These are phyloP conservation scores for Neurospora sp. DNA, from an alignment of 495 filamentous ascomycete species.

Conservation along the genomic window DNA sequence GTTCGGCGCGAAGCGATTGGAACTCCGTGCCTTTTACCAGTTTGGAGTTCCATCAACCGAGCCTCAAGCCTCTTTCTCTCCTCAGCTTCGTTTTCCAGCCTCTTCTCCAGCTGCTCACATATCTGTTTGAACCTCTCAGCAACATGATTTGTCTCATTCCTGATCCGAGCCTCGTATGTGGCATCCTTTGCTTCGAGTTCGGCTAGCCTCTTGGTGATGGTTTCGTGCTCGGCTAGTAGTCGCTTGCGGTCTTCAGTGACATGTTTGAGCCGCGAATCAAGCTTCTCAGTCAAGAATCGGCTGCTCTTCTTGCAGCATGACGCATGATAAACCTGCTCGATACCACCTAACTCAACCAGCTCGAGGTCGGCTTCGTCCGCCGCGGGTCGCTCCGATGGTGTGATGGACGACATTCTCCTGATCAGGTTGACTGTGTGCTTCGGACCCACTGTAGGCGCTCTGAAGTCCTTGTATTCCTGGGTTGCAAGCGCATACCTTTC, in stretches of 20 bases:
- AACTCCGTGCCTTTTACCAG: background rate
- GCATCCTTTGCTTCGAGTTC: slow-evolving; percentile 23
- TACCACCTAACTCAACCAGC: slow-evolving; percentile 28
- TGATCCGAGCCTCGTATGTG: slow-evolving; percentile 22
- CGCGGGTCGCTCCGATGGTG: slow-evolving; percentile 16
- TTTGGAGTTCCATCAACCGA: slow-evolving; percentile 9
- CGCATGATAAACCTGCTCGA: slow-evolving; percentile 34
- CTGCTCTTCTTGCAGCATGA: slow-evolving; percentile 27
- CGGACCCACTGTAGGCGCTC: slow-evolving; percentile 22
- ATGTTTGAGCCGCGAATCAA: slow-evolving; percentile 15
- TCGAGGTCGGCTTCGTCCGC: slow-evolving; percentile 22
- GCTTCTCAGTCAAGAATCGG: slow-evolving; percentile 20
- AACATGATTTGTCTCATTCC: slow-evolving; percentile 15
- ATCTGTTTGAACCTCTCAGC: slow-evolving; percentile 13
- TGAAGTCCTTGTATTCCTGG: slow-evolving; percentile 19
- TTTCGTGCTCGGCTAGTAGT: slow-evolving; percentile 12
- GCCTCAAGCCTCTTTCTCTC: slow-evolving; percentile 12
- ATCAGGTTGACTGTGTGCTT: slow-evolving; percentile 25
- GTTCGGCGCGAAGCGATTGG: background rate
- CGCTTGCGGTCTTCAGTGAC: slow-evolving; percentile 19
- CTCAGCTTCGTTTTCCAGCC: slow-evolving; percentile 18
- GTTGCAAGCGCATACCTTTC: slow-evolving; percentile 17
- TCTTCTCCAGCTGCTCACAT: slow-evolving; percentile 18
- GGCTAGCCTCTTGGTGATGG: slow-evolving; percentile 16
- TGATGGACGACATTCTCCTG: slow-evolving; percentile 22